Evolutionary conservation across 768 basidiomycete genomes (phyloP).

Genomic region (Amanita exitialis): DNA sequence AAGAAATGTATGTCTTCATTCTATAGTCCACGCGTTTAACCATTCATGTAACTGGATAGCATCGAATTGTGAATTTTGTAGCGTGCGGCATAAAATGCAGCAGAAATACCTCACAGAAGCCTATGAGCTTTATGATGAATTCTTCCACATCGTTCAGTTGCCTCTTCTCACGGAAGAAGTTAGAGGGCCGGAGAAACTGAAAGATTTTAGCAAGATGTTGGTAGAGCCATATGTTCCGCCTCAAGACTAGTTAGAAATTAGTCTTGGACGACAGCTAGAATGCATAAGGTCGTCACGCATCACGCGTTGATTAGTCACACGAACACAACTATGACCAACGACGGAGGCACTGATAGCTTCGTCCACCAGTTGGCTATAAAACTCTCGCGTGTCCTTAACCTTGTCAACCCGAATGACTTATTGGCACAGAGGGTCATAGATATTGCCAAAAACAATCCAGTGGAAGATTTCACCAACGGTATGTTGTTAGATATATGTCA

Average conservation of each 20-base stretch:
- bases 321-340: background rate
- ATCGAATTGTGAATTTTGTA: constrained; percentile 93
- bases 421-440: constrained; percentile 73
- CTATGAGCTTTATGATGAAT: constrained; percentile 94
- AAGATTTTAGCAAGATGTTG: constrained; percentile 89
- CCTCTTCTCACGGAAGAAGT: constrained; percentile 96
- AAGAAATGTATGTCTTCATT: constrained; percentile 54
- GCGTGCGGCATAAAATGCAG: constrained; percentile 93
- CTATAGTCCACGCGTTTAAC: constrained; percentile 1
- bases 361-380: constrained; percentile 62
- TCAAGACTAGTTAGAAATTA: background rate
- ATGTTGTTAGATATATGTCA: constrained; percentile 9
- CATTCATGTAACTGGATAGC: constrained; percentile 30
- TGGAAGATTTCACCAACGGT: constrained; percentile 65
- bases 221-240: constrained; percentile 68
- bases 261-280: background rate
- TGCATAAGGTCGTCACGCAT: too few relatives aligned
- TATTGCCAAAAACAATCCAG: constrained; percentile 61
- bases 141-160: constrained; percentile 93
- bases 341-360: background rate
- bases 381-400: constrained; percentile 73
- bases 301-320: too few relatives aligned
- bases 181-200: constrained; percentile 87
- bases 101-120: constrained; percentile 96
- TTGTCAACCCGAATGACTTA: constrained; percentile 73